Base-by-base conservation (phyloP, 2,329 filamentous ascomycete genomes). In the Pestalotiopsis fici region DNA sequence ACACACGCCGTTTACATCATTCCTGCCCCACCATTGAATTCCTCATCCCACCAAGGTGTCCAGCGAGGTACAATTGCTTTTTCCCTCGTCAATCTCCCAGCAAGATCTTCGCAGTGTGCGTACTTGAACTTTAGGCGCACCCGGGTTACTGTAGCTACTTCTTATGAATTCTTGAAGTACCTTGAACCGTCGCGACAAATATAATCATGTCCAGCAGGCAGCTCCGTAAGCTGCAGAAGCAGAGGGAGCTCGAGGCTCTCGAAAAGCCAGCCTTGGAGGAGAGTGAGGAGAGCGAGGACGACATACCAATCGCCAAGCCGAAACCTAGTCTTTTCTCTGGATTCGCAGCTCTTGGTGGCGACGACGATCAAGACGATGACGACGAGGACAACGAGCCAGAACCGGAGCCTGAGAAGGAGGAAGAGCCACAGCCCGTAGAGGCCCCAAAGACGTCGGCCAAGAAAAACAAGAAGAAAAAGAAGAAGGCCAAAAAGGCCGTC, bases 281-380 rank as follows among this genome's bases (percentile, higher is more conserved):
- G 35, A 81, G 81, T 15, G 80, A 67, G 55, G 71, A 72, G 39
- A 77, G 74, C 47, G 79, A 78, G 1, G 75, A 78, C 39, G 77
- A 79, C 7, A 74, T 74, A 55, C 77, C 78, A 3, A 69, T 76
- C 11, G 73, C 72, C 7, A 84, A 80, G 71, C 78, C 82, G 12
- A 82, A 83, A 37, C 72, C 77, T 12, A 87, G 83, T 69, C 71
- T 83, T 9, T 89, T 89, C 70, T 78, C 81, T 0, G 80, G 77
- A 0, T 83, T 84, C 68, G 86, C 86, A 9, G 86, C 86, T 1
- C 78, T 89, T 0, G 85, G 78, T 5, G 83, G 78, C 18, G 79
- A 76, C 2, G 81, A 81, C 18, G 82, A 81, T 3, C 79, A 82
- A 2, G 77, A 81, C 3, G 78, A 81, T 2, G 77, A 80, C 1